A percentile compares a stretch with the other conserved stretches of the same genome.
phyloP scores from a whole-genome alignment of 345 rosid genomes.

The Bruguiera parviflora region DNA sequence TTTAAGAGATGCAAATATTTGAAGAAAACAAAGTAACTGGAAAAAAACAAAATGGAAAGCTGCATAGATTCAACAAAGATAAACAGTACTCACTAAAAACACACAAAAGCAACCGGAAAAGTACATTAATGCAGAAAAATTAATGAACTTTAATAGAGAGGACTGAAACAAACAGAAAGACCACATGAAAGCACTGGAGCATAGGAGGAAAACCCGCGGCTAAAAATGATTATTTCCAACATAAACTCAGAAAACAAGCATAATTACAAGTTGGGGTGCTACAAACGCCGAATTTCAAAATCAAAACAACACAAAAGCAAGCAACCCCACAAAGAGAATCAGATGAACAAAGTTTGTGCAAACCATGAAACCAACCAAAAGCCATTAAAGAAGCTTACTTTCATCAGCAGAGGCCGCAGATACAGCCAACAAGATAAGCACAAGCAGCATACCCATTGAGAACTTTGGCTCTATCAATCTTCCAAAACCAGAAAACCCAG shows the following conservation, averaged over 20 bases:
- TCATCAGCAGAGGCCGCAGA: conserved; percentile 40
- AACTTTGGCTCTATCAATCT: conserved; percentile 12
- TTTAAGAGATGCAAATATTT: too few relatives aligned
- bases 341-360: neutral
- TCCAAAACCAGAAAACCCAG: conserved; percentile 26
- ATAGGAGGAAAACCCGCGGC: neutral
- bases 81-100: neutral
- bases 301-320: neutral
- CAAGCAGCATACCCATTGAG: conserved; percentile 33
- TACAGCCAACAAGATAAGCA: conserved; percentile 26
- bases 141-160: neutral
- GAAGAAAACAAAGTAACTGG: too few relatives aligned
- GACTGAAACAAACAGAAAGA: neutral
- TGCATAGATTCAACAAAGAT: neutral
- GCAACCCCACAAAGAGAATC: neutral
- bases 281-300: neutral
- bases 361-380: neutral
- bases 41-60: neutral
- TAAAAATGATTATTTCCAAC: neutral
- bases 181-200: neutral
- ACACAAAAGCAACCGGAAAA: neutral
- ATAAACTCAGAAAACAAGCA: neutral
- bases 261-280: neutral
- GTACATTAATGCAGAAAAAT: conserved; percentile 1
- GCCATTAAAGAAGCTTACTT: conserved; percentile 26